These are phyloP conservation scores for Phytophthora agathidicida DNA, from an alignment of 352 stramenopile genomes.

Conservation along the genomic window DNA sequence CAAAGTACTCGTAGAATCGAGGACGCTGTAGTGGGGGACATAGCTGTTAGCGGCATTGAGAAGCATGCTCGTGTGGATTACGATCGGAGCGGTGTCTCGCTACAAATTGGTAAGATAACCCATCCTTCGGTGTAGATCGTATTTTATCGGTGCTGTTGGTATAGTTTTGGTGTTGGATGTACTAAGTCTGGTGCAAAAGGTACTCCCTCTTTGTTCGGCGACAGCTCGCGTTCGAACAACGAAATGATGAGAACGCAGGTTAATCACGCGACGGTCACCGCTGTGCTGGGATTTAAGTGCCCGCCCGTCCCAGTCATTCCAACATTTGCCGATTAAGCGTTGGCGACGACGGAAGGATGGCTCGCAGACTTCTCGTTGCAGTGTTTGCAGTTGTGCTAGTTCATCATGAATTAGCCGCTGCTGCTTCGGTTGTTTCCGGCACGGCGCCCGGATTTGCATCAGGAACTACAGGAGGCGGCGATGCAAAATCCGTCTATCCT, in stretches of 20 bases:
- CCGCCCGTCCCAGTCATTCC: background rate
- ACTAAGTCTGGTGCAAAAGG: too few relatives aligned
- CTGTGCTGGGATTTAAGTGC: slow-evolving; percentile 5
- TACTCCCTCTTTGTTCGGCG: too few relatives aligned
- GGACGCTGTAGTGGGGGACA: too few relatives aligned
- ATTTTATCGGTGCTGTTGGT: too few relatives aligned
- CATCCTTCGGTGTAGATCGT: too few relatives aligned
- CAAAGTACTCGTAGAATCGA: too few relatives aligned
- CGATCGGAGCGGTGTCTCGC: too few relatives aligned
- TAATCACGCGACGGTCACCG: background rate
- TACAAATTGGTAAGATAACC: too few relatives aligned
- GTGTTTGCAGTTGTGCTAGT: slow-evolving; percentile 5
- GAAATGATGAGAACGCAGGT: slow-evolving; percentile 20
- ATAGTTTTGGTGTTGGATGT: too few relatives aligned
- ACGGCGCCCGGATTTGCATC: slow-evolving; percentile 28
- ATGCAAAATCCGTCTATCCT: slow-evolving; percentile 23
- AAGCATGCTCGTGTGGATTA: too few relatives aligned
- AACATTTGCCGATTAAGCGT: too few relatives aligned
- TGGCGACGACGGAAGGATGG: background rate
- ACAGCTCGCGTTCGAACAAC: slow-evolving; percentile 23
- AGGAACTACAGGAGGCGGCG: slow-evolving; percentile 34
- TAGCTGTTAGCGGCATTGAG: too few relatives aligned
- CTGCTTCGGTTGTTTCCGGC: slow-evolving; percentile 11
- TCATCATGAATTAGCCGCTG: slow-evolving; percentile 1
- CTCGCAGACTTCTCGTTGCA: background rate